Conservation (phyloP, 352 stramenopile species). For the Globisporangium nunn region DNA sequence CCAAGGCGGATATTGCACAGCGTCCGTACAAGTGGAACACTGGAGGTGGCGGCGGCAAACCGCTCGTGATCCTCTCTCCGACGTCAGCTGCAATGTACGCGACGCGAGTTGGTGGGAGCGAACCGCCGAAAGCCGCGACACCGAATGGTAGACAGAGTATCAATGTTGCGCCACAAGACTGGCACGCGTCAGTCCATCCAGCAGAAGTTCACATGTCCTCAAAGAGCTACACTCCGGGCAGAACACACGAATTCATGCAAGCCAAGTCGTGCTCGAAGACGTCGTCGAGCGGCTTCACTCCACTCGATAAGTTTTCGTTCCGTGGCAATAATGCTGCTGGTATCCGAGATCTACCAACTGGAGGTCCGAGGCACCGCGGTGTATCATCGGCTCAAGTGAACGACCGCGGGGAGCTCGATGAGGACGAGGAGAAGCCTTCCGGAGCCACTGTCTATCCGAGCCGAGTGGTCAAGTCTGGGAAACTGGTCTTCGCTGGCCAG, state of each 20-base stretch:
- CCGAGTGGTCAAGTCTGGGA: conserved; percentile 8
- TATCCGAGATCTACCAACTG: not conserved
- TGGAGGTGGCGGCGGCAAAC: conserved; percentile 8
- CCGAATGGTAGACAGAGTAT: not conserved
- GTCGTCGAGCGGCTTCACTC: conserved; percentile 3
- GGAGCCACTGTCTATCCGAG: not conserved
- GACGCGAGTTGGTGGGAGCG: not conserved
- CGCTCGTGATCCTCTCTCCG: conserved; percentile 10
- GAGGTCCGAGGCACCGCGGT: not conserved
- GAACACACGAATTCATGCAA: not conserved
- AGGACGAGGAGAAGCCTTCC: conserved; percentile 1
- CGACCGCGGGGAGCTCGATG: conserved; percentile 5
- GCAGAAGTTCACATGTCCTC: not conserved
- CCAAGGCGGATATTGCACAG: conserved; percentile 10
- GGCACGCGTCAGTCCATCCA: conserved; percentile 1
- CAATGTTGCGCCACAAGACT: conserved; percentile 3
- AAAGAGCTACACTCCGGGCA: not conserved
- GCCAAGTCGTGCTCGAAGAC: conserved; percentile 16
- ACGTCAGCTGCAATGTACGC: conserved; percentile 7
- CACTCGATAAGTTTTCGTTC: conserved; percentile 5
- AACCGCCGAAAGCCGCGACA: conserved; percentile 4
- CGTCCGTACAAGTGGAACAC: conserved; percentile 12
- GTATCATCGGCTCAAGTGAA: not conserved
- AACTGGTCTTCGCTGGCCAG: conserved; percentile 3
- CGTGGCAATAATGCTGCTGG: not conserved